A percentile compares a stretch with the other conserved stretches of the same genome.
phyloP scores from a whole-genome alignment of 148 eudicot species.

The Rhododendron griersonianum region DNA sequence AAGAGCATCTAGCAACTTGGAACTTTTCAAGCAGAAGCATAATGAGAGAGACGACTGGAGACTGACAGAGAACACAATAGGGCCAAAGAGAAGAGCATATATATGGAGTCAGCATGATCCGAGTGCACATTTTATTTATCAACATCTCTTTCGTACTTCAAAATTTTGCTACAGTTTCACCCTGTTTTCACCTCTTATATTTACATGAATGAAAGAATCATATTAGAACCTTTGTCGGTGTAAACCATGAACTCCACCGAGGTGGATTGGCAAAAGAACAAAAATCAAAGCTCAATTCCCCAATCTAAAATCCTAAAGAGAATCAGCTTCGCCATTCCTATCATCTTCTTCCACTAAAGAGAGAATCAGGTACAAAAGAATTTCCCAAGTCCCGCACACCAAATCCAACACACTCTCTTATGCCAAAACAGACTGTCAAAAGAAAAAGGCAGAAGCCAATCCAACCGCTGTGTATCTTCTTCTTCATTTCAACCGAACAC shows the following conservation, averaged over 20 bases:
- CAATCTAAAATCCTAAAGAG: slow-evolving; percentile 10
- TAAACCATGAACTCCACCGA: background rate
- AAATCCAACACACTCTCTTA: background rate
- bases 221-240: background rate
- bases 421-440: background rate
- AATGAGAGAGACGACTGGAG: background rate
- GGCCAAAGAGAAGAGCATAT: background rate
- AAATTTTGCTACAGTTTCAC: background rate
- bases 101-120: background rate
- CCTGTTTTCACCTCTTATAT: slow-evolving; percentile 3
- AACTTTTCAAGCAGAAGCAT: background rate
- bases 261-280: background rate
- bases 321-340: background rate
- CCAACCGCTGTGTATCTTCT: background rate
- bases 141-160: background rate
- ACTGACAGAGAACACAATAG: background rate
- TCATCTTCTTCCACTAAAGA: background rate
- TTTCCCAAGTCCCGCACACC: background rate
- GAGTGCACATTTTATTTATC: background rate
- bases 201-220: background rate
- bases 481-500: background rate
- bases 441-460: background rate
- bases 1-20: background rate
- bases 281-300: background rate
- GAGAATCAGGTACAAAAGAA: background rate